These are phyloP conservation scores for Eucalyptus sideroxylon DNA, from an alignment of 345 rosid species.

Conservation along the genomic window DNA sequence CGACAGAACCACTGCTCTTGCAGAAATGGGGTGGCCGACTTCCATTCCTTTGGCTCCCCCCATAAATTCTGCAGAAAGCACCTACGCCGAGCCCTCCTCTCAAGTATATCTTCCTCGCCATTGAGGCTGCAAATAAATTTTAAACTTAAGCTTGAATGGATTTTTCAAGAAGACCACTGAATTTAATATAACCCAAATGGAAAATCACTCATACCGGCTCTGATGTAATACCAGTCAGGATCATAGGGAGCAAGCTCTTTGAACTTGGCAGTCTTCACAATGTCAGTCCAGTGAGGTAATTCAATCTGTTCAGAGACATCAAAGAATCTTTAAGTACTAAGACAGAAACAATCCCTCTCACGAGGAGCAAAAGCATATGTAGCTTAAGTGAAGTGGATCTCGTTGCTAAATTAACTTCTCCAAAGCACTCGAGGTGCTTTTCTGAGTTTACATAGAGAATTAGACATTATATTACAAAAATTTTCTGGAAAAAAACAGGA, in stretches of 20 bases:
- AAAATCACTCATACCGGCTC: conserved; percentile 40
- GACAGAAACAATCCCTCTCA: background rate
- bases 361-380: background rate
- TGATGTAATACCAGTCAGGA: conserved; percentile 78
- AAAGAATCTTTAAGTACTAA: background rate
- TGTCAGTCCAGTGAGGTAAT: conserved; percentile 83
- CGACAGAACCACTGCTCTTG: conserved; percentile 82
- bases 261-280: conserved; percentile 64
- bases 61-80: conserved; percentile 70
- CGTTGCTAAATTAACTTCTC: background rate
- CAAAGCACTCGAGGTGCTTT: background rate
- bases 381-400: background rate
- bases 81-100: conserved; percentile 96
- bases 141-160: background rate
- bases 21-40: conserved; percentile 81
- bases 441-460: background rate
- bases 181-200: background rate
- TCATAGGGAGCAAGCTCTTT: conserved; percentile 97
- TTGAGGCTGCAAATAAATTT: conserved; percentile 39
- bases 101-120: conserved; percentile 85
- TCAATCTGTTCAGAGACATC: conserved; percentile 37
- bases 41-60: conserved; percentile 83
- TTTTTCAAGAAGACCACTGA: background rate
- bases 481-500: background rate
- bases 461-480: background rate